Percentiles rank a stretch among this genome's conserved stretches.
Conservation (phyloP, 2,329 filamentous ascomycete genomes). For the Alternaria sp. region DNA sequence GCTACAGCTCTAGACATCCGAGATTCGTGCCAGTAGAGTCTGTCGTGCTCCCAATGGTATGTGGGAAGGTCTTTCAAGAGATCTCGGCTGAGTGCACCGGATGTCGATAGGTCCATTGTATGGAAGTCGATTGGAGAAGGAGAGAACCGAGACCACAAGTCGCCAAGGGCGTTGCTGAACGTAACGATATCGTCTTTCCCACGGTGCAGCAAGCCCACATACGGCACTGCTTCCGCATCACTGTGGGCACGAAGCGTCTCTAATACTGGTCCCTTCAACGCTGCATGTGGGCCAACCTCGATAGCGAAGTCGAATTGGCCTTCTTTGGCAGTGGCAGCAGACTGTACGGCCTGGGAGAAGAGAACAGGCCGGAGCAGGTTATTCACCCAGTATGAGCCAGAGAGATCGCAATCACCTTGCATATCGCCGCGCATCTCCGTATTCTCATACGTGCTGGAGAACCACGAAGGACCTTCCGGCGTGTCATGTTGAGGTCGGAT, state of each 20-base stretch:
- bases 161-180: conserved; percentile 17
- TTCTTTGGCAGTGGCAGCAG: background rate
- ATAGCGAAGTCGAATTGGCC: conserved; percentile 19
- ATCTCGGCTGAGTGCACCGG: background rate
- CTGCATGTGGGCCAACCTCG: conserved; percentile 55
- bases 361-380: background rate
- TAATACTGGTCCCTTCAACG: conserved; percentile 39
- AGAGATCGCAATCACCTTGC: background rate
- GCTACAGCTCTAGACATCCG: background rate
- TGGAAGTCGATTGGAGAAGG: background rate
- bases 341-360: background rate
- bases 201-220: conserved; percentile 9
- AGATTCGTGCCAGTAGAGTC: background rate
- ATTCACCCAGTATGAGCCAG: background rate
- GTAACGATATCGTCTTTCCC: conserved; percentile 23
- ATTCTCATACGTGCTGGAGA: background rate
- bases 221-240: background rate
- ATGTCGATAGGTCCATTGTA: background rate
- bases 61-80: background rate
- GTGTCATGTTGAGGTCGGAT: background rate
- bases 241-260: conserved; percentile 7
- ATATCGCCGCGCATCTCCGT: background rate
- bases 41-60: background rate
- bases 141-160: conserved; percentile 8
- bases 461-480: background rate